Conservation (phyloP, 306 rosid species). For the Oemleria cerasiformis region DNA sequence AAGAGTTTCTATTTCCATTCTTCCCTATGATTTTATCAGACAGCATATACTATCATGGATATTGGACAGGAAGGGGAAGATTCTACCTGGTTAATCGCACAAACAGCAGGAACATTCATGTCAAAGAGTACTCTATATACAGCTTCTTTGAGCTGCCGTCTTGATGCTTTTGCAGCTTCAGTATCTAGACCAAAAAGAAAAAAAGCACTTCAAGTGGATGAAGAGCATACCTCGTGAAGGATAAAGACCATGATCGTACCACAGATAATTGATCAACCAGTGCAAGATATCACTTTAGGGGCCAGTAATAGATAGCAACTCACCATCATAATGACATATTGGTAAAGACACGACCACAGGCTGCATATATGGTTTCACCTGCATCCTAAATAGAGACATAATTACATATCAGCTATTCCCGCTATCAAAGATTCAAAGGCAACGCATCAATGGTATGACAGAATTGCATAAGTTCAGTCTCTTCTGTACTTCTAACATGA, state of each 20-base stretch:
- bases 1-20: not conserved
- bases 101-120: slow-evolving; percentile 85
- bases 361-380: slow-evolving; percentile 56
- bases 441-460: not conserved
- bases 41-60: not conserved
- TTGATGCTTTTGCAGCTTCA: slow-evolving; percentile 75
- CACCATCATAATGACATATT: slow-evolving; percentile 83
- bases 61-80: slow-evolving; percentile 5
- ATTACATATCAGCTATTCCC: slow-evolving; percentile 17
- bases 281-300: slow-evolving; percentile 4
- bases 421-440: not conserved
- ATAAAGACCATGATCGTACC: not conserved
- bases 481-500: not conserved
- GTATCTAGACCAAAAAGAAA: slow-evolving; percentile 50
- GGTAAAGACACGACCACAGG: slow-evolving; percentile 80
- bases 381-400: slow-evolving; percentile 59
- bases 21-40: not conserved
- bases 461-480: not conserved
- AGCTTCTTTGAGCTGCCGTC: slow-evolving; percentile 80
- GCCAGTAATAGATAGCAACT: slow-evolving; percentile 31
- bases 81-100: slow-evolving; percentile 84
- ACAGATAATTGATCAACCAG: not conserved
- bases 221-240: not conserved
- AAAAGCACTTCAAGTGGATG: slow-evolving; percentile 3
- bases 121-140: slow-evolving; percentile 64